Evolutionary conservation across 768 basidiomycete genomes (phyloP).

Genomic region (Lactarius trivialis): DNA sequence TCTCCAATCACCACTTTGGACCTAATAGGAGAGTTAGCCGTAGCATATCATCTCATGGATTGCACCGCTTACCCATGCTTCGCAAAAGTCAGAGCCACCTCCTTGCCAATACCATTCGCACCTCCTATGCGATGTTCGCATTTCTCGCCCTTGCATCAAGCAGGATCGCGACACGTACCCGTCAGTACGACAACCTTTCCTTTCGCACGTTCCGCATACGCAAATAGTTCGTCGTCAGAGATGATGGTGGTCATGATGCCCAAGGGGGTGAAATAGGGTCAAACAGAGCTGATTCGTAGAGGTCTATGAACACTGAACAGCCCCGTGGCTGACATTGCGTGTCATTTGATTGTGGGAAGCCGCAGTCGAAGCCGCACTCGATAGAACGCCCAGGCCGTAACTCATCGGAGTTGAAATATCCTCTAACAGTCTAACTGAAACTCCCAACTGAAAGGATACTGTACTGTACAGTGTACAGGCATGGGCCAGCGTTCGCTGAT

Average conservation of each 20-base stretch:
- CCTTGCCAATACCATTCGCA: conserved; percentile 27
- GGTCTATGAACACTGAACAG: too few species aligned
- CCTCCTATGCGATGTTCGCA: conserved; percentile 16
- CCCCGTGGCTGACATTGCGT: too few species aligned
- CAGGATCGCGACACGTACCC: conserved; percentile 16
- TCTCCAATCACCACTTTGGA: conserved; percentile 24
- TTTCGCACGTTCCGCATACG: conserved; percentile 23
- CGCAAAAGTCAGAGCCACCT: conserved; percentile 25
- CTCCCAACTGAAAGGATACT: too few species aligned
- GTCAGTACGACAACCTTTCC: conserved; percentile 28
- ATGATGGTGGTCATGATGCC: conserved; percentile 23
- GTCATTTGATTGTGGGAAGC: too few species aligned
- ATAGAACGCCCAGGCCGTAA: too few species aligned
- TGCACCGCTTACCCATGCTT: conserved; percentile 22
- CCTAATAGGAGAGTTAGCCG: background rate
- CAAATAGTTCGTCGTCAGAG: conserved; percentile 23
- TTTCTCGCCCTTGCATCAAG: background rate
- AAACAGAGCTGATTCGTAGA: background rate
- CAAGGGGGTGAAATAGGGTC: background rate
- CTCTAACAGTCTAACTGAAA: too few species aligned
- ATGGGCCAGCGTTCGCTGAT: too few species aligned
- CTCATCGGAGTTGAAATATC: too few species aligned
- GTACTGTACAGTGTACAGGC: too few species aligned
- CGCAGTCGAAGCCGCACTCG: too few species aligned
- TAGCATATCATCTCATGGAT: background rate